phyloP scores from a whole-genome alignment of 805 yeast genomes.

The Wickerhamomyces tratensis region DNA sequence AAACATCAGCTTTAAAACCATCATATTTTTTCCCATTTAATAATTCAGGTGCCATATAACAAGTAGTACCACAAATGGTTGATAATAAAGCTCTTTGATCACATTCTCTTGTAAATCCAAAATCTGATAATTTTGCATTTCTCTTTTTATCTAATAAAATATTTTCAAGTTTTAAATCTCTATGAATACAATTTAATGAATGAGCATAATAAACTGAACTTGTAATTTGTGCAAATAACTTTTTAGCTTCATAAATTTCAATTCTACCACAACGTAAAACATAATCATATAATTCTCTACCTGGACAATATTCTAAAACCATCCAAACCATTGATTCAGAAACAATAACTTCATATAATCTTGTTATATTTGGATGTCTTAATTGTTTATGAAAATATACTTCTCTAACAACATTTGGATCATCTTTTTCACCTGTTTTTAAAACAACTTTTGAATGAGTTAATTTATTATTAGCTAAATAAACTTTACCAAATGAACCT shows the following conservation, averaged over 20 bases:
- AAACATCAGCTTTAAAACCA: slow-evolving; percentile 76
- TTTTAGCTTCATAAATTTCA: slow-evolving; percentile 38
- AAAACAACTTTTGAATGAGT: slow-evolving; percentile 74
- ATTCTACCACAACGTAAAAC: slow-evolving; percentile 43
- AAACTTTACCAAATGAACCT: slow-evolving; percentile 90
- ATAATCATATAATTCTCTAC: slow-evolving; percentile 65
- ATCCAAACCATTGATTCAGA: slow-evolving; percentile 78
- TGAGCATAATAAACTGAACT: slow-evolving; percentile 64
- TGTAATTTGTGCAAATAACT: slow-evolving; percentile 52
- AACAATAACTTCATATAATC: slow-evolving; percentile 75
- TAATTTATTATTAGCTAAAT: slow-evolving; percentile 69
- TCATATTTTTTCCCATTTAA: slow-evolving; percentile 58
- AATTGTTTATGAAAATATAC: slow-evolving; percentile 82
- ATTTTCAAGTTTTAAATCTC: slow-evolving; percentile 81
- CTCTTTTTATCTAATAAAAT: slow-evolving; percentile 48
- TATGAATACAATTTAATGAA: slow-evolving; percentile 65
- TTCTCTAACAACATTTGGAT: slow-evolving; percentile 84
- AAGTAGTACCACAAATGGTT: slow-evolving; percentile 90
- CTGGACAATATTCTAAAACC: slow-evolving; percentile 84
- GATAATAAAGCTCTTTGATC: slow-evolving; percentile 47
- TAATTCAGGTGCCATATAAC: slow-evolving; percentile 95
- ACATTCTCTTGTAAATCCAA: slow-evolving; percentile 86
- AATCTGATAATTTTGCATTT: slow-evolving; percentile 75
- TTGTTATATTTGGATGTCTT: slow-evolving; percentile 74
- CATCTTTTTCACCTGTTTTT: slow-evolving; percentile 68